phyloP scores from a whole-genome alignment of 164 flowering plant species.

The Piper betle region DNA sequence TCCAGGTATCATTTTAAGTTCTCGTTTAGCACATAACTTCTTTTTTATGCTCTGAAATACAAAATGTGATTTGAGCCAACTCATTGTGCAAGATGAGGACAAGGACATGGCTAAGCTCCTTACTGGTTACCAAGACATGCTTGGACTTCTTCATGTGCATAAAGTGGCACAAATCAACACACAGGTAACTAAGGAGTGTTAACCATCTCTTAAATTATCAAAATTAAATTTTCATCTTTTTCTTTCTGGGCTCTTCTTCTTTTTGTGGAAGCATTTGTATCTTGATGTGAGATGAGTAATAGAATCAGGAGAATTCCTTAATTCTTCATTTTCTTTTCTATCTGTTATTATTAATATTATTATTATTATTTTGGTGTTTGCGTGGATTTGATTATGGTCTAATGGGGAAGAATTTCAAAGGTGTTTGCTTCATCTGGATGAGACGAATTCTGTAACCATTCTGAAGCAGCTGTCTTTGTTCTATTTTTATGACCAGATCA shows the following conservation, averaged over 20 bases:
- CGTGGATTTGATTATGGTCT: too few relatives aligned
- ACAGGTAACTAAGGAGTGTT: conserved; percentile 40
- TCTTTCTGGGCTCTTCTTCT: background rate
- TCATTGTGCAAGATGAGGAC: conserved; percentile 53
- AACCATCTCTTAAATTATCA: background rate
- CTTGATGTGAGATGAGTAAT: too few relatives aligned
- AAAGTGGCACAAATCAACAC: conserved; percentile 25
- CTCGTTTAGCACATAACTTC: background rate
- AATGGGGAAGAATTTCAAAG: too few relatives aligned
- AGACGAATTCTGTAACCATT: too few relatives aligned
- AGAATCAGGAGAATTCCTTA: too few relatives aligned
- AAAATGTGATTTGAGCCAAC: background rate
- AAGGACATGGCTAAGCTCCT: conserved; percentile 83
- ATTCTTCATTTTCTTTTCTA: too few relatives aligned
- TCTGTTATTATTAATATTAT: too few relatives aligned
- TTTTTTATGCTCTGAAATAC: background rate
- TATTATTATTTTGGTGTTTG: too few relatives aligned
- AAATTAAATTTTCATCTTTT: background rate
- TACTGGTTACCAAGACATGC: conserved; percentile 88
- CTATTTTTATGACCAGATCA: too few relatives aligned
- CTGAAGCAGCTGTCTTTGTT: too few relatives aligned
- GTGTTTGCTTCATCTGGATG: too few relatives aligned
- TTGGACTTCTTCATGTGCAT: conserved; percentile 73
- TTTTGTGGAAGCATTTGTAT: too few relatives aligned
- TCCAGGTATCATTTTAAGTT: conserved; percentile 37